Evolutionary conservation across 2,329 filamentous ascomycete genomes (phyloP).

Genomic region (Aspergillus versicolor): DNA sequence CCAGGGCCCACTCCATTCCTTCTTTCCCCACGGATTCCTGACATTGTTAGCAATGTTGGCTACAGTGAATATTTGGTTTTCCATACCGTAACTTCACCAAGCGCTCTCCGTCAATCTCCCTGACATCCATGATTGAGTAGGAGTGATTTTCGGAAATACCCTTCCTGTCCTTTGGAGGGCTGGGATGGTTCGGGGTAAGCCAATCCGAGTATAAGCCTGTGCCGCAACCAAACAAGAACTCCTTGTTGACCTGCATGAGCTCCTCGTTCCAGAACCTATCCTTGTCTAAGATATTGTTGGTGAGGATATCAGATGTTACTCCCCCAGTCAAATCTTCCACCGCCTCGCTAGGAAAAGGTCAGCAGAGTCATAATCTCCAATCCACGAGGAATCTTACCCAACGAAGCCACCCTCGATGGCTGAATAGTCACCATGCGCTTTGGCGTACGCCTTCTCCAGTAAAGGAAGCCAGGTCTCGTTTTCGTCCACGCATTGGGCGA

Average conservation of each 20-base stretch:
- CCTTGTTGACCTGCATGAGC: conserved; percentile 74
- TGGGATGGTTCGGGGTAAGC: conserved; percentile 36
- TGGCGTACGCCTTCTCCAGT: conserved; percentile 37
- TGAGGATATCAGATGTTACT: conserved; percentile 47
- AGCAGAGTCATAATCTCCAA: background rate
- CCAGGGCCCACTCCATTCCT: conserved; percentile 80
- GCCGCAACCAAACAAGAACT: conserved; percentile 59
- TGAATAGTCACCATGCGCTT: conserved; percentile 77
- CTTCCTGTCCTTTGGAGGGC: conserved; percentile 39
- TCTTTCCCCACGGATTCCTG: conserved; percentile 78
- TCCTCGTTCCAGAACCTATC: conserved; percentile 83
- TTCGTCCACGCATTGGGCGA: conserved; percentile 17
- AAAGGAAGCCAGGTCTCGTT: conserved; percentile 20
- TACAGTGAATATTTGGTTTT: background rate
- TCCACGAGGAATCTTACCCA: conserved; percentile 40
- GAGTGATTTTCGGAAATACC: conserved; percentile 53
- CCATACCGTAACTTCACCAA: conserved; percentile 61
- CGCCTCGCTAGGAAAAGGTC: conserved; percentile 44
- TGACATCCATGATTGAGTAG: conserved; percentile 59
- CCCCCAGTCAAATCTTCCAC: conserved; percentile 60
- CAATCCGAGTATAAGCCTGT: conserved; percentile 49
- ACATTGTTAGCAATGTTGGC: conserved; percentile 15
- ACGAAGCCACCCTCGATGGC: conserved; percentile 74
- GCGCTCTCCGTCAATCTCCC: conserved; percentile 61
- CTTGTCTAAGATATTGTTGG: conserved; percentile 57